These are phyloP conservation scores for Saccharomycopsis phalli DNA, from an alignment of 1,139 yeast species.

Conservation along the genomic window DNA sequence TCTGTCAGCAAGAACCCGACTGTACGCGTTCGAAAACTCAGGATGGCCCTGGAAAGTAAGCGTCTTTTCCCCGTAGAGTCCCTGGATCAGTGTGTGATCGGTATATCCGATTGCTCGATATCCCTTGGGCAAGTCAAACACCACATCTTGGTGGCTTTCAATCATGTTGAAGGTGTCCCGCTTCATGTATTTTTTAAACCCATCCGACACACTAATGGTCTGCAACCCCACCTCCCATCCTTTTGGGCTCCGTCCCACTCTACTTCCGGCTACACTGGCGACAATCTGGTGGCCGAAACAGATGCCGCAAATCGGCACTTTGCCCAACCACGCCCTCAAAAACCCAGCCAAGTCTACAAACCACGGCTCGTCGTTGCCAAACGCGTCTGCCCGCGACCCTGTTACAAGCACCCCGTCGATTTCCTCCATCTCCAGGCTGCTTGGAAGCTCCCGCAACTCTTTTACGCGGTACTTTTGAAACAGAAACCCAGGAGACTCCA, in stretches of 20 bases:
- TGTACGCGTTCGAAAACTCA: conserved; percentile 44
- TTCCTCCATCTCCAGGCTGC: conserved; percentile 21
- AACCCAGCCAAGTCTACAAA: conserved; percentile 34
- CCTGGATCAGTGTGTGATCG: conserved; percentile 50
- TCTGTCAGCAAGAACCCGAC: conserved; percentile 3
- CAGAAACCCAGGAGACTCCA: conserved; percentile 24
- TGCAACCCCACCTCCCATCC: conserved; percentile 75
- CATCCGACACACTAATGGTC: conserved; percentile 39
- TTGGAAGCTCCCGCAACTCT: conserved; percentile 26
- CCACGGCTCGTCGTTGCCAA: conserved; percentile 37
- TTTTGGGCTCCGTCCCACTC: conserved; percentile 39
- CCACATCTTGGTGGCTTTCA: conserved; percentile 70
- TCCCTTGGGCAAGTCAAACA: conserved; percentile 37
- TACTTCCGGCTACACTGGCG: conserved; percentile 26
- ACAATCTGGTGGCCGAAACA: conserved; percentile 87
- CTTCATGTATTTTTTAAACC: conserved; percentile 31
- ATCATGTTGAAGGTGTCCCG: conserved; percentile 34
- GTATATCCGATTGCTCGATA: conserved; percentile 45
- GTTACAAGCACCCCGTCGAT: conserved; percentile 37
- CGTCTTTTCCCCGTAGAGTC: conserved; percentile 42
- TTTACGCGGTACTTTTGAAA: conserved; percentile 40
- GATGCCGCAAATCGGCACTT: conserved; percentile 47
- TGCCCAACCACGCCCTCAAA: conserved; percentile 22
- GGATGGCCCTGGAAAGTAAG: conserved; percentile 88
- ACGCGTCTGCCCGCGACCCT: conserved; percentile 49